phyloP scores from a whole-genome alignment of 805 yeast species.

The Jamesozyma jinghongensis region DNA sequence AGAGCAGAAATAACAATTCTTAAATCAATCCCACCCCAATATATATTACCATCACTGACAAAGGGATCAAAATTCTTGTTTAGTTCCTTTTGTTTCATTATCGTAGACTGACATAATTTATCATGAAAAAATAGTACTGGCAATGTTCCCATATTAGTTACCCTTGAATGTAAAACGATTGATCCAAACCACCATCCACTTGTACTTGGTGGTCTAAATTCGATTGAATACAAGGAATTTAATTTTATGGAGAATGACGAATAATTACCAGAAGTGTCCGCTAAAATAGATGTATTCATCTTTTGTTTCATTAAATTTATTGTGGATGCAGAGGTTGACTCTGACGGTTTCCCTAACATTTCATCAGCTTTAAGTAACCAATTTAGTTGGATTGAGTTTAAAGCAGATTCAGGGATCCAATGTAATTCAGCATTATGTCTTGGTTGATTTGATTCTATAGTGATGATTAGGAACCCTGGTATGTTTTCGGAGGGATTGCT shows the following conservation, averaged over 20 bases:
- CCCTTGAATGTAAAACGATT: conserved; percentile 56
- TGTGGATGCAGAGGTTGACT: background rate
- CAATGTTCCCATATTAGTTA: conserved; percentile 42
- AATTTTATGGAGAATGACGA: conserved; percentile 28
- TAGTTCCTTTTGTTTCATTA: conserved; percentile 47
- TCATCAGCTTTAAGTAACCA: conserved; percentile 14
- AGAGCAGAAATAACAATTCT: conserved; percentile 43
- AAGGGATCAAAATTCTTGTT: conserved; percentile 70
- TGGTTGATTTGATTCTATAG: conserved; percentile 38
- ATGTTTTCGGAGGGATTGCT: conserved; percentile 65
- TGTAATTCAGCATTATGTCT: conserved; percentile 33
- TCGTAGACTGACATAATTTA: conserved; percentile 70
- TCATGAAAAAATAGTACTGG: conserved; percentile 93
- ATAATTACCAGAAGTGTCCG: conserved; percentile 3
- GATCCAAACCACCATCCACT: conserved; percentile 92
- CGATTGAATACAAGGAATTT: conserved; percentile 64
- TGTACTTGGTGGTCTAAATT: conserved; percentile 67
- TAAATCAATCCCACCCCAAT: conserved; percentile 91
- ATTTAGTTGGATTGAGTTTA: conserved; percentile 9
- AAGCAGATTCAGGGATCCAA: conserved; percentile 22
- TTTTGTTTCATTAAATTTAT: background rate
- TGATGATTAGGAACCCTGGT: conserved; percentile 64
- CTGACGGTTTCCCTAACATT: conserved; percentile 2
- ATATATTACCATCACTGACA: conserved; percentile 43
- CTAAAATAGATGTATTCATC: conserved; percentile 3